Evolutionary conservation across 805 yeast species (phyloP), one percentile per base, ranked within the genome.

Genomic region (Metschnikowia matae): DNA sequence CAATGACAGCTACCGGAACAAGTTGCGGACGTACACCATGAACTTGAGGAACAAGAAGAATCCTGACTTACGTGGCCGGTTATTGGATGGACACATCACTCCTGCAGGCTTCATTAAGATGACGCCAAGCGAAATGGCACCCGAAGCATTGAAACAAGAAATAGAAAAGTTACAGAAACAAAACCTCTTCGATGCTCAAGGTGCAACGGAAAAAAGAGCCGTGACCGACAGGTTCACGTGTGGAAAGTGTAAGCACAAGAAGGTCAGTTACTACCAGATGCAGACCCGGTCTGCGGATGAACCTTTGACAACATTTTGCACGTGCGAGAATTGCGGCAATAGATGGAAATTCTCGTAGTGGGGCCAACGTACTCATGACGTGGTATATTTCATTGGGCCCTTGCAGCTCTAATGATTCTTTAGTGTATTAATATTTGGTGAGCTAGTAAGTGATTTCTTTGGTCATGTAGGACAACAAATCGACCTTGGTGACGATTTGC

Each of bases 231-330:
- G 98, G 68, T 94, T 94, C 68, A 86, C 96, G 1, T 94, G 99
- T 71, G 97, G 98, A 46, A 94, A 92, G 69, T 94, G 99, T 80
- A 94, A 92, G 71, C 92, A 90, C 67, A 90, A 91, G 78, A 90
- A 89, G 75, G 99, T 94, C 39, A 87, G 96, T 60, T 94, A 94
- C 68, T 92, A 91, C 70, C 99, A 94, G 73, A 80, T 94, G 85
- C 99, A 94, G 76, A 94, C 99, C 33, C 80, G 99, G 70, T 88
- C 96, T 51, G 99, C 99, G 17, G 99, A 94, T 81, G 99, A 94
- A 71, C 99, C 99, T 52, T 80, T 94, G 62, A 94, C 99, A 6
- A 94, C 99, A 1, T 94, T 94, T 67, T 94, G 99, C 75, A 91
- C 97, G 3, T 94, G 99, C 74, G 97, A 91, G 63, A 89, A 82